phyloP scores from a whole-genome alignment of 1,284 basidiomycete genomes.

The Xerocomus amazonicus region DNA sequence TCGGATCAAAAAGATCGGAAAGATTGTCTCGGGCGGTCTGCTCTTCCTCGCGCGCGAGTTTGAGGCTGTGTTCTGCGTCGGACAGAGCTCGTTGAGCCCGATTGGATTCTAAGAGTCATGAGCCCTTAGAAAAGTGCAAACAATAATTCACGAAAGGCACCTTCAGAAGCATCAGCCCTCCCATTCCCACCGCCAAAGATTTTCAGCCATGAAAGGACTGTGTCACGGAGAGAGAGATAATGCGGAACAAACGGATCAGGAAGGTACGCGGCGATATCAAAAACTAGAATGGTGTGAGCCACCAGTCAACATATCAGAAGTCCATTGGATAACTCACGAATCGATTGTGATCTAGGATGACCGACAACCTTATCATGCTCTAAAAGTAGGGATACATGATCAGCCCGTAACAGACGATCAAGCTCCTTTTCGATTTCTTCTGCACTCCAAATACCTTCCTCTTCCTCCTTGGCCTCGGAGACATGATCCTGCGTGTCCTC shows the following conservation, averaged over 20 bases:
- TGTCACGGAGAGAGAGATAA: constrained; percentile 70
- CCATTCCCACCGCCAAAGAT: constrained; percentile 59
- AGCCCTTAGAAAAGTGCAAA: too few species aligned
- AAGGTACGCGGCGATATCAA: constrained; percentile 80
- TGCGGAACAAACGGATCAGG: constrained; percentile 78
- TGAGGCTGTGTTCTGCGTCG: constrained; percentile 56
- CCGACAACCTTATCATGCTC: constrained; percentile 68
- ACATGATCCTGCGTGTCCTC: constrained; percentile 19
- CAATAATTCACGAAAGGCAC: constrained; percentile 31
- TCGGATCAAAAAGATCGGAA: constrained; percentile 56
- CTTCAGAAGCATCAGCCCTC: constrained; percentile 38
- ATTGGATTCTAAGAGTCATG: constrained; percentile 42
- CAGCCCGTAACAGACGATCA: constrained; percentile 62
- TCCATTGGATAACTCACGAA: constrained; percentile 44
- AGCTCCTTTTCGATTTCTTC: constrained; percentile 59
- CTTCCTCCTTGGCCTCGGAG: constrained; percentile 25
- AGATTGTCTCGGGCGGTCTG: constrained; percentile 52
- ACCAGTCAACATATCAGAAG: constrained; percentile 6
- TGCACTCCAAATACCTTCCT: constrained; percentile 52
- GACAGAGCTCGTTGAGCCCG: constrained; percentile 63
- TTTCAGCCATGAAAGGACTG: constrained; percentile 62
- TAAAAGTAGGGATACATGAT: constrained; percentile 71
- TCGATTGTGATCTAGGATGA: constrained; percentile 43
- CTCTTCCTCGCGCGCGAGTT: constrained; percentile 44
- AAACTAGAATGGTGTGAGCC: constrained; percentile 50